These are phyloP conservation scores for Ceratocystis diversiconidia DNA, from an alignment of 2,329 filamentous ascomycete genomes.

Conservation along the genomic window DNA sequence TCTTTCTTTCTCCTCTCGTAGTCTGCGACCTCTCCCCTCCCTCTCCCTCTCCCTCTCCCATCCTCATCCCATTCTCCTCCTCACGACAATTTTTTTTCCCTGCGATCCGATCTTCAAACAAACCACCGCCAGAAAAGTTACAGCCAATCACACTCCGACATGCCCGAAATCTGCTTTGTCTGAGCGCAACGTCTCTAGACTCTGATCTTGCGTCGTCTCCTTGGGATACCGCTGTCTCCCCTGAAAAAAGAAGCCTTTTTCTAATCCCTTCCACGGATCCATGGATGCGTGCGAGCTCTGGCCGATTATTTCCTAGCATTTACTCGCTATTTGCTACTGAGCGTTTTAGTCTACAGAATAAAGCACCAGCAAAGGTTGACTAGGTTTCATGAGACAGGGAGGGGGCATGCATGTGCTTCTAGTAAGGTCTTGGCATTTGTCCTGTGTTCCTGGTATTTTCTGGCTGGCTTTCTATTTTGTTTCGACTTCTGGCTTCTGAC, in stretches of 20 bases:
- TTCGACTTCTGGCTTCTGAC: neutral
- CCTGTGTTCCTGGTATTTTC: neutral
- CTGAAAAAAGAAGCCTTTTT: conserved; percentile 5
- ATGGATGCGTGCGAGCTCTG: neutral
- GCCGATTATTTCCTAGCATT: neutral
- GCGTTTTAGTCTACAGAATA: neutral
- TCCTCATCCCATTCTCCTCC: too few relatives aligned
- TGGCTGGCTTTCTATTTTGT: neutral
- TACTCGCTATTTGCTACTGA: conserved; percentile 1
- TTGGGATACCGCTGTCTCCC: neutral
- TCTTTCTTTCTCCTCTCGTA: neutral
- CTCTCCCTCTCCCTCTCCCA: neutral
- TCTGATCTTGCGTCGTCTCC: neutral
- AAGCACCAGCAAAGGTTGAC: neutral
- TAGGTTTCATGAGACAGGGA: conserved; percentile 5
- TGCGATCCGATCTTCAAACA: neutral
- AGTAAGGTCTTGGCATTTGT: conserved; percentile 2
- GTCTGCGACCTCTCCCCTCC: neutral
- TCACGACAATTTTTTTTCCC: too few relatives aligned
- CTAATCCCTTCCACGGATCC: neutral
- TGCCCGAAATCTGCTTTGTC: neutral
- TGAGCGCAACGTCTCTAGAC: neutral
- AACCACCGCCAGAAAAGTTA: neutral
- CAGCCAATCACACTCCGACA: neutral
- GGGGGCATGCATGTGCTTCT: conserved; percentile 3